Conservation (phyloP, 495 filamentous ascomycete species). For the Penicillium pulvis region DNA sequence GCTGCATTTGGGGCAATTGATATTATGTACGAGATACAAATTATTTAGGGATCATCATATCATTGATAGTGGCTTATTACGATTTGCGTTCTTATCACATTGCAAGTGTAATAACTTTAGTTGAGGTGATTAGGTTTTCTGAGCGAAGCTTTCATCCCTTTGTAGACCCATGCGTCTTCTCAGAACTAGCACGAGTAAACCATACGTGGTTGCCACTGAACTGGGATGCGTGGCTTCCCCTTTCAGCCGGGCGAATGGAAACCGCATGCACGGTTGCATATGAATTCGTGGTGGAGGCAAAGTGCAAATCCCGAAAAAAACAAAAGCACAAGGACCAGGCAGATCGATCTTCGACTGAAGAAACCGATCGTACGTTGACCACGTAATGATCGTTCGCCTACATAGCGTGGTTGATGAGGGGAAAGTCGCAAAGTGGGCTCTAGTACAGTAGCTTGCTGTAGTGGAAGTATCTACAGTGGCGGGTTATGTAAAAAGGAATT, state of each 20-base stretch:
- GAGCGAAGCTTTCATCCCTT: background rate
- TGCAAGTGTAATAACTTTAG: background rate
- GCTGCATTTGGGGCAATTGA: slow-evolving; percentile 16
- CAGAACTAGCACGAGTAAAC: slow-evolving; percentile 18
- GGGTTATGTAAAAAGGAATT: slow-evolving; percentile 6
- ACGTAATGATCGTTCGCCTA: slow-evolving; percentile 5
- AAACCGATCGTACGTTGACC: slow-evolving; percentile 15
- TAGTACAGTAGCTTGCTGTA: slow-evolving; percentile 16
- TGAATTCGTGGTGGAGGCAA: background rate
- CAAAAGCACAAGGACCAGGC: background rate
- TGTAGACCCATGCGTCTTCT: slow-evolving; percentile 1
- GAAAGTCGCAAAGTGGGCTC: background rate
- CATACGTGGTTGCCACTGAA: slow-evolving; percentile 10
- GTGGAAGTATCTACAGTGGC: slow-evolving; percentile 16
- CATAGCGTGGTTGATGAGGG: slow-evolving; percentile 5
- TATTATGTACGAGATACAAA: slow-evolving; percentile 17
- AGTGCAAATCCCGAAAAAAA: slow-evolving; percentile 1
- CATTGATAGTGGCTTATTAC: slow-evolving; percentile 2
- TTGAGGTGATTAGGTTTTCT: background rate
- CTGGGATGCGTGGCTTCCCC: background rate
- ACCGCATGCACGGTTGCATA: slow-evolving; percentile 5
- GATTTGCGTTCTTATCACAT: background rate
- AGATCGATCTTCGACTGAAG: slow-evolving; percentile 18
- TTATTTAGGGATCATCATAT: slow-evolving; percentile 15
- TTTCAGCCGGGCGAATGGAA: slow-evolving; percentile 15